Evolutionary conservation across 208 protist genomes (phyloP).

Genomic region (Trypanosoma melophagium): DNA sequence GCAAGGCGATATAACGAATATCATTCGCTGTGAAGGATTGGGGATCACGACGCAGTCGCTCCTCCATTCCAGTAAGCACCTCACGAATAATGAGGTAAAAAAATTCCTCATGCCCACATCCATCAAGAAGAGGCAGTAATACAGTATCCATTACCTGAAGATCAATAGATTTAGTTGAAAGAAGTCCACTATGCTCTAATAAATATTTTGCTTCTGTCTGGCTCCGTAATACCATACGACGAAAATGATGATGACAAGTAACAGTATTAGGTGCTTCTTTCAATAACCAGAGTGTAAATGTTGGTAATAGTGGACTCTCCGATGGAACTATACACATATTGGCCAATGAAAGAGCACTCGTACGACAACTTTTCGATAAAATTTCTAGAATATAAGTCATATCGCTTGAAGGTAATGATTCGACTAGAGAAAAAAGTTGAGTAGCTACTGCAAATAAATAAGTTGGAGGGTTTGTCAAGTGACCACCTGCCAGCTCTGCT

Average conservation of each 20-base stretch:
- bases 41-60: constrained; percentile 52
- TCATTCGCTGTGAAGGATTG: constrained; percentile 58
- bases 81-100: constrained; percentile 62
- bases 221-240: constrained; percentile 52
- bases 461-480: constrained; percentile 16
- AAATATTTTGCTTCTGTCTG: constrained; percentile 47
- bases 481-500: constrained; percentile 7
- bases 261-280: constrained; percentile 48
- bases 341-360: constrained; percentile 28
- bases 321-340: constrained; percentile 37
- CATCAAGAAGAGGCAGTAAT: constrained; percentile 69
- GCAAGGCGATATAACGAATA: constrained; percentile 53
- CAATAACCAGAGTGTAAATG: constrained; percentile 76
- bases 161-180: constrained; percentile 35
- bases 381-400: neutral
- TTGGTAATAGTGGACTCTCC: constrained; percentile 42
- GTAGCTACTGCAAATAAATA: constrained; percentile 24
- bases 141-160: constrained; percentile 44
- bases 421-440: constrained; percentile 17
- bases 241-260: constrained; percentile 57
- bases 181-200: constrained; percentile 59
- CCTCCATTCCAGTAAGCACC: constrained; percentile 63
- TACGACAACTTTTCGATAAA: constrained; percentile 23
- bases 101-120: constrained; percentile 66
- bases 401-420: constrained; percentile 1